A percentile compares a stretch with the other conserved stretches of the same genome.
These are phyloP conservation scores for Fremontodendron californicum DNA, from an alignment of 345 rosid species.

Conservation along the genomic window DNA sequence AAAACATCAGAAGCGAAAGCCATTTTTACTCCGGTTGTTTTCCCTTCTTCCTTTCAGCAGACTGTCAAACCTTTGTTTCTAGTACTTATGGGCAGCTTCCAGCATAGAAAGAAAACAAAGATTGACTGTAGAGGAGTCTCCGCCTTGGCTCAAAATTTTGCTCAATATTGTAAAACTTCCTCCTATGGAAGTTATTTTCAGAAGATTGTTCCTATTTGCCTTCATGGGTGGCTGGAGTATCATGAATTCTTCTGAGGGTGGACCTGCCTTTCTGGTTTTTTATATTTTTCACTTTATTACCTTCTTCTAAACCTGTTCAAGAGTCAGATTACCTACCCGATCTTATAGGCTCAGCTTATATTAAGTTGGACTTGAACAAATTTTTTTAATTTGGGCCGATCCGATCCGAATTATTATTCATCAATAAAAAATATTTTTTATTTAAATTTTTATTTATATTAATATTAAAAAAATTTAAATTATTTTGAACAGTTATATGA, in stretches of 20 bases:
- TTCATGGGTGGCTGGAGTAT: constrained; percentile 99
- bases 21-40: constrained; percentile 81
- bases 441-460: no score
- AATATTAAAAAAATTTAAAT: no score
- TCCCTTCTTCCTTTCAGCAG: background rate
- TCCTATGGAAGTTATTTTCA: constrained; percentile 67
- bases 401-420: no score
- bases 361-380: no score
- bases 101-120: constrained; percentile 68
- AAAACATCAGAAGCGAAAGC: constrained; percentile 81
- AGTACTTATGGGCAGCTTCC: constrained; percentile 51
- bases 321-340: no score
- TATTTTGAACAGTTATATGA: no score
- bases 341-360: no score
- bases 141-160: constrained; percentile 73
- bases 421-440: no score
- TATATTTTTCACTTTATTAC: background rate
- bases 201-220: constrained; percentile 88
- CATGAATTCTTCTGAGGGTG: constrained; percentile 91
- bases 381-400: no score
- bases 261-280: constrained; percentile 97
- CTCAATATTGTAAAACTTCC: constrained; percentile 80
- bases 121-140: constrained; percentile 91
- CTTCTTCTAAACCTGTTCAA: no score
- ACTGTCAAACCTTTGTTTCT: background rate